Evolutionary conservation across 1,284 basidiomycete species (phyloP).

Genomic region (Uromyces viciae-fabae): DNA sequence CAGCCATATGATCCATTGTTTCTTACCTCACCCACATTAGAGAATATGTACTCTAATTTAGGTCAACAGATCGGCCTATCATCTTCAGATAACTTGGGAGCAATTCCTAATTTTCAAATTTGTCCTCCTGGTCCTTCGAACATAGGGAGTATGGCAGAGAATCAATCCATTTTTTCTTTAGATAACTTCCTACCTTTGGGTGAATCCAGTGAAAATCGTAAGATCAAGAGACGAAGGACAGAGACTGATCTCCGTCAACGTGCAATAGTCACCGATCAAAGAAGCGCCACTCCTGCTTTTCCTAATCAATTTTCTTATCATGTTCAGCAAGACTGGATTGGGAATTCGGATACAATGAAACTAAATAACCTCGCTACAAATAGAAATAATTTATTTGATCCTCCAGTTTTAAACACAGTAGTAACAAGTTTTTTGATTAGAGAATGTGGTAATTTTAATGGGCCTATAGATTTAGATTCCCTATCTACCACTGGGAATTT

Average conservation of each 20-base stretch:
- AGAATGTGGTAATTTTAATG: slow-evolving; percentile 1
- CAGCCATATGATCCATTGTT: slow-evolving; percentile 30
- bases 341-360: slow-evolving; percentile 16
- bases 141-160: not conserved
- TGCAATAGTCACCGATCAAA: not conserved
- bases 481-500: not conserved
- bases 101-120: slow-evolving; percentile 16
- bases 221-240: slow-evolving; percentile 39
- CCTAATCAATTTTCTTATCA: slow-evolving; percentile 30
- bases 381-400: not conserved
- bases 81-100: not conserved
- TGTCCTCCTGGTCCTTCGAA: slow-evolving; percentile 22
- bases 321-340: slow-evolving; percentile 27
- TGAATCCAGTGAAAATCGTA: slow-evolving; percentile 1
- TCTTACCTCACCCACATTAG: slow-evolving; percentile 1
- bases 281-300: not conserved
- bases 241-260: slow-evolving; percentile 34
- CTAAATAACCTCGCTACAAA: not conserved
- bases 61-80: slow-evolving; percentile 15
- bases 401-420: slow-evolving; percentile 4
- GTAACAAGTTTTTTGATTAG: slow-evolving; percentile 21
- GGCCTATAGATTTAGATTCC: slow-evolving; percentile 19
- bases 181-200: not conserved
- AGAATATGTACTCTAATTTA: slow-evolving; percentile 22
- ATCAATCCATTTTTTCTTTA: slow-evolving; percentile 8